Percentiles rank a stretch among this genome's conserved stretches.
Conservation (phyloP, 2,329 filamentous ascomycete genomes). For the Diplodia scrobiculata region DNA sequence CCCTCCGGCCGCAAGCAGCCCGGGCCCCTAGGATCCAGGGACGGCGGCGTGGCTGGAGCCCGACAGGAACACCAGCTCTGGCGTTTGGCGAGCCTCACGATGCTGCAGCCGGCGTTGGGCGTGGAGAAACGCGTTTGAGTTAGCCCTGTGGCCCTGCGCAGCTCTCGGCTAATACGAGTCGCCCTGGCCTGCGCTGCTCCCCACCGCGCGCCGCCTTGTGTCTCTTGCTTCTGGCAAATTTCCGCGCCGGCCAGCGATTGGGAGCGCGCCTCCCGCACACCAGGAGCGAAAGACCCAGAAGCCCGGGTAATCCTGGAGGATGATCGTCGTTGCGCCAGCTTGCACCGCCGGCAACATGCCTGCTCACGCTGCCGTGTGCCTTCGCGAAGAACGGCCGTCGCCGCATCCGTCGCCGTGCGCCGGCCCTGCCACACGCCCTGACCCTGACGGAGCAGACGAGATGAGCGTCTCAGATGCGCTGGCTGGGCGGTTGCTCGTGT, state of each 20-base stretch:
- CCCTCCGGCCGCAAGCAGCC: too few species aligned
- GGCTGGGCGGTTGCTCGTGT: conserved; percentile 1
- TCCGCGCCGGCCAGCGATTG: conserved; percentile 12
- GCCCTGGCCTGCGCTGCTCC: background rate
- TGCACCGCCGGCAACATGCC: conserved; percentile 9
- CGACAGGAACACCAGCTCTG: background rate
- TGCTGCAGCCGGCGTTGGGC: conserved; percentile 5
- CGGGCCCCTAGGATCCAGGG: background rate
- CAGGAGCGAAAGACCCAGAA: conserved; percentile 8
- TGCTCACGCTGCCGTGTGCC: conserved; percentile 15
- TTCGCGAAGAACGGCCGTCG: conserved; percentile 1
- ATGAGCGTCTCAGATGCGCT: conserved; percentile 8
- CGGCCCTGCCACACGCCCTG: background rate
- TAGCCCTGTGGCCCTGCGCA: background rate
- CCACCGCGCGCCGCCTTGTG: conserved; percentile 8
- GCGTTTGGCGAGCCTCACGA: conserved; percentile 11
- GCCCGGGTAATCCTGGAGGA: conserved; percentile 25
- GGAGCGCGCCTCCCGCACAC: conserved; percentile 14
- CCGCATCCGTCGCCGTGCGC: conserved; percentile 19
- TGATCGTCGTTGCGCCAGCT: conserved; percentile 21
- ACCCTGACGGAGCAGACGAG: conserved; percentile 7
- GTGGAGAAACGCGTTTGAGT: conserved; percentile 20
- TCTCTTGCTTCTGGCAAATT: conserved; percentile 25
- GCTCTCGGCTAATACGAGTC: conserved; percentile 17
- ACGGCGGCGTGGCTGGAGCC: background rate